Percentiles rank a stretch among this genome's conserved stretches.
Evolutionary conservation across 192 early-diverging fungal genomes (phyloP).

Genomic region (Chytriomyces sp.): DNA sequence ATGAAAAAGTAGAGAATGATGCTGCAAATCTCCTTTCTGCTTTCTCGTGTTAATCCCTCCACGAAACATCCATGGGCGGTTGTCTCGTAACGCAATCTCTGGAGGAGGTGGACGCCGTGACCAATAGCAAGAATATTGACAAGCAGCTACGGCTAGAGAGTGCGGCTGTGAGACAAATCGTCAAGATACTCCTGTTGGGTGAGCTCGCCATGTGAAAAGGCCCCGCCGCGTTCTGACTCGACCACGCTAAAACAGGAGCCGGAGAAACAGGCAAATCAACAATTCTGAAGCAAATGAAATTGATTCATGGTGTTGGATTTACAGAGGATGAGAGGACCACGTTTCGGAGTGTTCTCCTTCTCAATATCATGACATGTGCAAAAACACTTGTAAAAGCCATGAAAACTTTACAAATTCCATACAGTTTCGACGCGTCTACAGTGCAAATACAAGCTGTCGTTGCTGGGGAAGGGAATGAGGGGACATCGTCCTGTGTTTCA

Average conservation of each 20-base stretch:
- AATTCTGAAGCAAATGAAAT: constrained; percentile 46
- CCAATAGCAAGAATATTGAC: constrained; percentile 1
- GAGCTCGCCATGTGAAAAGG: constrained; percentile 45
- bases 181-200: constrained; percentile 13
- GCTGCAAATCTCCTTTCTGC: too few relatives aligned
- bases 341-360: constrained; percentile 30
- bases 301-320: constrained; percentile 40
- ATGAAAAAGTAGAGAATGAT: too few relatives aligned
- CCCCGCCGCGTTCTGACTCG: too few relatives aligned
- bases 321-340: constrained; percentile 26
- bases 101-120: not conserved
- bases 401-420: constrained; percentile 31
- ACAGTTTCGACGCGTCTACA: not conserved
- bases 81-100: not conserved
- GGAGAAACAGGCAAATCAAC: too few relatives aligned
- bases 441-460: not conserved
- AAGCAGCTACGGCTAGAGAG: not conserved
- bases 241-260: too few relatives aligned
- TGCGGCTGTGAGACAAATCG: not conserved
- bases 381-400: constrained; percentile 36
- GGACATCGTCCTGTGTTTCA: not conserved
- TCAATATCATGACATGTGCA: constrained; percentile 33
- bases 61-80: too few relatives aligned
- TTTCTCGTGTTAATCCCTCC: too few relatives aligned
- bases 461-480: not conserved